Percentiles rank a stretch among this genome's conserved stretches.
Evolutionary conservation across 1,284 basidiomycete species (phyloP).

Genomic region (Austroboletus niveus): DNA sequence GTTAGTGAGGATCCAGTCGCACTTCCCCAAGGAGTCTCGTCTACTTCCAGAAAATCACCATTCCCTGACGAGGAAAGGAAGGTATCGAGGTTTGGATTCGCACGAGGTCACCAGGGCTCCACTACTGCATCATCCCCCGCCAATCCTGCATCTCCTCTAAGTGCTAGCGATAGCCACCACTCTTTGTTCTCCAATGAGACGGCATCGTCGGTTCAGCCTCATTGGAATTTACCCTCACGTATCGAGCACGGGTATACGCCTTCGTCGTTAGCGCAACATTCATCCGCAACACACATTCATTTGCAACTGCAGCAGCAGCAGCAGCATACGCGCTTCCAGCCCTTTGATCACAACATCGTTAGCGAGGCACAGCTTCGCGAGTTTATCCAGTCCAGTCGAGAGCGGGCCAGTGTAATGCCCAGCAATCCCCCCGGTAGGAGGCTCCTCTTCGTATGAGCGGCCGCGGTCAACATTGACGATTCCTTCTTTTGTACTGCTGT

Average conservation of each 20-base stretch:
- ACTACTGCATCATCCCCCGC: slow-evolving; percentile 58
- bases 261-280: slow-evolving; percentile 49
- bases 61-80: slow-evolving; percentile 63
- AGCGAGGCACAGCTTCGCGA: slow-evolving; percentile 74
- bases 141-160: slow-evolving; percentile 56
- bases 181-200: slow-evolving; percentile 47
- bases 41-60: slow-evolving; percentile 27
- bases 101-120: slow-evolving; percentile 66
- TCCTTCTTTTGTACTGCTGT: slow-evolving; percentile 24
- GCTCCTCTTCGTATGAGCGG: slow-evolving; percentile 42
- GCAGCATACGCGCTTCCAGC: slow-evolving; percentile 49
- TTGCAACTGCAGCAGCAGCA: slow-evolving; percentile 34
- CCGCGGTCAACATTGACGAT: slow-evolving; percentile 34
- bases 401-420: slow-evolving; percentile 40
- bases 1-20: slow-evolving; percentile 42
- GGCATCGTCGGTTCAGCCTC: slow-evolving; percentile 36
- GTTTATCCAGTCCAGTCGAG: slow-evolving; percentile 67
- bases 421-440: slow-evolving; percentile 48
- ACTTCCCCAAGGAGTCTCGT: slow-evolving; percentile 13
- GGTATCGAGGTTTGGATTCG: slow-evolving; percentile 82
- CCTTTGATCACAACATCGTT: slow-evolving; percentile 51
- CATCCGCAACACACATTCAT: slow-evolving; percentile 34
- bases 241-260: slow-evolving; percentile 46
- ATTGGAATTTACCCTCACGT: slow-evolving; percentile 49
- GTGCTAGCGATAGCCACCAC: slow-evolving; percentile 47